These are phyloP conservation scores for Sclerotinia minor DNA, from an alignment of 2,329 filamentous ascomycete genomes.

Conservation along the genomic window DNA sequence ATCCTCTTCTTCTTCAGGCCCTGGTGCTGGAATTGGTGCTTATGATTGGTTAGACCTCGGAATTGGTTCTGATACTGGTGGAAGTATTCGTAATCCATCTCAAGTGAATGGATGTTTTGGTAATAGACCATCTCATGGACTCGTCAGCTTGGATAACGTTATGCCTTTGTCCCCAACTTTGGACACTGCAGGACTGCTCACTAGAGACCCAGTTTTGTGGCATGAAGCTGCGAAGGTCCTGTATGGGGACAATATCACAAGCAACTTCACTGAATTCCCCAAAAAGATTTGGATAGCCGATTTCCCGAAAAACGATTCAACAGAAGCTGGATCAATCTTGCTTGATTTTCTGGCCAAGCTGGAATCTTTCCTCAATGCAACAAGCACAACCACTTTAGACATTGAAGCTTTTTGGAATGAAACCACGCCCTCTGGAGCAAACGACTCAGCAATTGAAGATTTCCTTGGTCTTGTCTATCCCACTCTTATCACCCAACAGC, in stretches of 20 bases:
- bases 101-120: constrained; percentile 52
- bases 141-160: constrained; percentile 49
- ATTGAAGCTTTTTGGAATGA: constrained; percentile 30
- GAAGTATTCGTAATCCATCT: constrained; percentile 51
- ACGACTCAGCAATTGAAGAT: constrained; percentile 39
- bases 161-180: constrained; percentile 51
- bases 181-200: constrained; percentile 50
- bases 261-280: constrained; percentile 45
- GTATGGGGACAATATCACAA: constrained; percentile 49
- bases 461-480: constrained; percentile 50
- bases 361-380: constrained; percentile 46
- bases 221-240: constrained; percentile 47
- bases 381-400: constrained; percentile 37
- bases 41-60: constrained; percentile 53
- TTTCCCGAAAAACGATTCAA: constrained; percentile 45
- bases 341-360: constrained; percentile 48
- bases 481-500: constrained; percentile 50
- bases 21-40: constrained; percentile 47
- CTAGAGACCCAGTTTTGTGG: constrained; percentile 48
- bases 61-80: constrained; percentile 51
- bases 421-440: constrained; percentile 38
- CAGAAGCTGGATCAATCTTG: constrained; percentile 44
- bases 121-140: constrained; percentile 49
- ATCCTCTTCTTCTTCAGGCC: constrained; percentile 50
- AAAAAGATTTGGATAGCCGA: constrained; percentile 45